Evolutionary conservation across 768 basidiomycete species (phyloP).

Genomic region (Rhizopogon vinicolor): DNA sequence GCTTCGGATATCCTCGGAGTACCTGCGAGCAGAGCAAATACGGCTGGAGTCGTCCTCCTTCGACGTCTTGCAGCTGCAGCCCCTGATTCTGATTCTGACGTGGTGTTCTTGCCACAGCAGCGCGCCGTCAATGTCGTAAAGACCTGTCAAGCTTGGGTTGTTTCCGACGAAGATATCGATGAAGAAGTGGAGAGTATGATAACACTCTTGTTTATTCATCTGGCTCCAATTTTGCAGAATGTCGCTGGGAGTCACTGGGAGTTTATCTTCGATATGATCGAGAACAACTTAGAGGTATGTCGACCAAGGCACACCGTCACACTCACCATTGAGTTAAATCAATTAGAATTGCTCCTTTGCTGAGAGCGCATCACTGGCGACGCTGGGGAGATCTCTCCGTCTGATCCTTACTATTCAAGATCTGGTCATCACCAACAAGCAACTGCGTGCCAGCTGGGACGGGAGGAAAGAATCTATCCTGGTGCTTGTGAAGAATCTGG

Average conservation of each 20-base stretch:
- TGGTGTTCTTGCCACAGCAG: constrained; percentile 79
- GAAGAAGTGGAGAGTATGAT: constrained; percentile 80
- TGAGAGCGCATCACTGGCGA: constrained; percentile 54
- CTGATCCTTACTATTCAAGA: constrained; percentile 69
- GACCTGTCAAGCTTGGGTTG: constrained; percentile 81
- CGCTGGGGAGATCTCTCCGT: constrained; percentile 64
- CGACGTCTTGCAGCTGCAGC: constrained; percentile 68
- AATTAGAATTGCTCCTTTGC: constrained; percentile 53
- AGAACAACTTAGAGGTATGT: constrained; percentile 82
- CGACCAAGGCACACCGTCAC: neutral
- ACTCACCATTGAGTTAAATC: neutral
- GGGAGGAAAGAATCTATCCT: constrained; percentile 49
- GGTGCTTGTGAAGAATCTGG: constrained; percentile 56
- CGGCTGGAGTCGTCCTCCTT: constrained; percentile 64
- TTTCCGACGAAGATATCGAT: constrained; percentile 53
- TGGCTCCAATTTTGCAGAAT: constrained; percentile 87
- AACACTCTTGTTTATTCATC: constrained; percentile 64
- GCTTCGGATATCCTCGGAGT: constrained; percentile 78
- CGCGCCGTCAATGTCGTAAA: constrained; percentile 87
- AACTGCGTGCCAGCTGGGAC: constrained; percentile 65
- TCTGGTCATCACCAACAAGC: constrained; percentile 66
- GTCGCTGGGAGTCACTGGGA: constrained; percentile 91
- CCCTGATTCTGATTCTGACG: constrained; percentile 73
- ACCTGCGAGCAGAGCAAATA: constrained; percentile 54
- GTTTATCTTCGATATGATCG: constrained; percentile 83